Percentiles rank a stretch among this genome's conserved stretches.
Conservation (phyloP, 2,329 filamentous ascomycete genomes). For the Mariannaea sp. region DNA sequence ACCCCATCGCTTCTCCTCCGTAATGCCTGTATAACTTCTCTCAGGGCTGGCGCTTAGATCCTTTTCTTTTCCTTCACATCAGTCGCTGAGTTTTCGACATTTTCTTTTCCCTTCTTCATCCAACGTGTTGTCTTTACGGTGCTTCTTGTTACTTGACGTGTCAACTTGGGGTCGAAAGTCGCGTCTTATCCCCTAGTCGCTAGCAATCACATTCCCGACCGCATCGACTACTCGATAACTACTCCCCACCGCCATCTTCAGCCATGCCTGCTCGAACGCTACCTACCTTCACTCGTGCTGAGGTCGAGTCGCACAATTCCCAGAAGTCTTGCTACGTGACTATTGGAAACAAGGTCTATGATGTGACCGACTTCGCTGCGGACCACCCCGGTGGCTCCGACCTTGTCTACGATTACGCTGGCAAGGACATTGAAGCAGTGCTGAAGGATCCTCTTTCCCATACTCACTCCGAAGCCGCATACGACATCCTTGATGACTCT, state of each 20-base stretch:
- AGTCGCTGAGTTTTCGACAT: constrained; percentile 16
- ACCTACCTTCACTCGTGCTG: constrained; percentile 78
- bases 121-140: neutral
- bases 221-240: constrained; percentile 17
- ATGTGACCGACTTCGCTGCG: constrained; percentile 88
- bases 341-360: constrained; percentile 87
- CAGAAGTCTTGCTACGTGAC: constrained; percentile 90
- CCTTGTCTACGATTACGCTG: constrained; percentile 85
- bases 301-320: constrained; percentile 81
- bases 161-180: constrained; percentile 15
- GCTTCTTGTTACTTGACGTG: constrained; percentile 4
- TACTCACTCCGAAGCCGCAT: constrained; percentile 87
- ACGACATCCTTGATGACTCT: constrained; percentile 89
- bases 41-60: neutral
- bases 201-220: constrained; percentile 16
- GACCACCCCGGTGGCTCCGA: constrained; percentile 91
- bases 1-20: constrained; percentile 4
- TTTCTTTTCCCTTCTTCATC: constrained; percentile 4
- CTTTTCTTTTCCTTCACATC: constrained; percentile 7
- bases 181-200: constrained; percentile 14
- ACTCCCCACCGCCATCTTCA: constrained; percentile 18
- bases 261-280: constrained; percentile 80
- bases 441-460: constrained; percentile 85
- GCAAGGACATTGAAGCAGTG: constrained; percentile 82
- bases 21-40: constrained; percentile 13